phyloP scores from a whole-genome alignment of 306 rosid species.

The Boehmeria nivea region DNA sequence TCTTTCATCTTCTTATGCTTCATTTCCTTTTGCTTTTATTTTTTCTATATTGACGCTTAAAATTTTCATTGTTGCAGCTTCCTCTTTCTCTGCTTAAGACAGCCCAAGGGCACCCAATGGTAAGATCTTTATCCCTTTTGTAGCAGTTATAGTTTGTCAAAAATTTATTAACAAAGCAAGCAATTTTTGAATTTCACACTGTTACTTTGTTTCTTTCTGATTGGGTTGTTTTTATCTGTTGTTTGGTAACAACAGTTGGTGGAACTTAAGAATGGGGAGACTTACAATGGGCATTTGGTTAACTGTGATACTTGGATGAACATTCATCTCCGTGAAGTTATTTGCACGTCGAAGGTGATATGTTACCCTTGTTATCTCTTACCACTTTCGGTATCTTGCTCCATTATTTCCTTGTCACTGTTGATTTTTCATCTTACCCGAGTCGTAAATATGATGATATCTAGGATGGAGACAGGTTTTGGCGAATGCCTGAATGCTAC shows the following conservation, averaged over 20 bases:
- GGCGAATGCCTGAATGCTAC: slow-evolving; percentile 99
- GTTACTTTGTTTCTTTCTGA: neutral
- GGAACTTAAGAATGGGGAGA: slow-evolving; percentile 94
- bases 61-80: too few relatives aligned
- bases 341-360: slow-evolving; percentile 86
- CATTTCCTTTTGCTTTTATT: too few relatives aligned
- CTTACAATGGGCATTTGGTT: slow-evolving; percentile 97
- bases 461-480: slow-evolving; percentile 98
- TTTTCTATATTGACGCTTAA: too few relatives aligned
- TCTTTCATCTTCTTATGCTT: too few relatives aligned
- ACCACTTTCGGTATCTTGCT: neutral
- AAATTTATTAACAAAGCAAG: too few relatives aligned
- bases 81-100: slow-evolving; percentile 93
- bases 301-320: slow-evolving; percentile 99
- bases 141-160: too few relatives aligned
- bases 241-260: slow-evolving; percentile 56
- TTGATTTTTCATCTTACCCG: neutral
- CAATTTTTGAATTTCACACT: neutral
- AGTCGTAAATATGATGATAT: slow-evolving; percentile 4
- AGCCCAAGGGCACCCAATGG: slow-evolving; percentile 98
- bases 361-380: slow-evolving; percentile 9
- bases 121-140: slow-evolving; percentile 12
- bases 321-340: slow-evolving; percentile 97
- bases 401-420: too few relatives aligned
- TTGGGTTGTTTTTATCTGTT: neutral